Evolutionary conservation across 2,329 filamentous ascomycete genomes (phyloP).

Genomic region (Pseudogymnoascus sp.): DNA sequence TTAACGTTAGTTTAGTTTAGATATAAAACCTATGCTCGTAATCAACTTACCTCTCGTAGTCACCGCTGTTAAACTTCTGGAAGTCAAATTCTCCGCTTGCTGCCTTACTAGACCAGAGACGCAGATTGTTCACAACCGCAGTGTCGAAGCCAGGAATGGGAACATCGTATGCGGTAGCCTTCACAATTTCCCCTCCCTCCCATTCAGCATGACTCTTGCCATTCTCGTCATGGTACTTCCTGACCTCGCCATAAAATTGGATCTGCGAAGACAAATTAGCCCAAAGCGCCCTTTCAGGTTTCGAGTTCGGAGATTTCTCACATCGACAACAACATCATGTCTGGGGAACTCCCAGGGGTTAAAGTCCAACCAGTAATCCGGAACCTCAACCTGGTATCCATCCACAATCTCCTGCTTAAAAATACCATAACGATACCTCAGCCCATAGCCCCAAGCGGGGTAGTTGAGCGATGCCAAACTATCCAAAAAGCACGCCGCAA

Average conservation of each 20-base stretch:
- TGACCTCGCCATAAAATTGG: slow-evolving; percentile 86
- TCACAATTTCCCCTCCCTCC: slow-evolving; percentile 90
- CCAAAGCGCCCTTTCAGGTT: slow-evolving; percentile 16
- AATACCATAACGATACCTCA: slow-evolving; percentile 93
- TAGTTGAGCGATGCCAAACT: slow-evolving; percentile 91
- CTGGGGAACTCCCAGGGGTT: slow-evolving; percentile 98
- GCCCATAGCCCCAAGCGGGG: slow-evolving; percentile 93
- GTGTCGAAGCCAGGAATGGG: slow-evolving; percentile 86
- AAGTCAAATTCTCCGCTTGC: slow-evolving; percentile 98
- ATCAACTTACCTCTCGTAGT: slow-evolving; percentile 58
- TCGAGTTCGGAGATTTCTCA: slow-evolving; percentile 30
- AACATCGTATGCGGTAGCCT: slow-evolving; percentile 88
- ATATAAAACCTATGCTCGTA: not conserved
- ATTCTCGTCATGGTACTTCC: slow-evolving; percentile 62
- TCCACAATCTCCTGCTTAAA: slow-evolving; percentile 99
- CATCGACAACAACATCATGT: slow-evolving; percentile 88
- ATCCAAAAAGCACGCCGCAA: slow-evolving; percentile 95
- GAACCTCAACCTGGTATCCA: slow-evolving; percentile 95
- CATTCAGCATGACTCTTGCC: slow-evolving; percentile 70
- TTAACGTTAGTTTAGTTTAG: not conserved
- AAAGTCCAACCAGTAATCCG: slow-evolving; percentile 98
- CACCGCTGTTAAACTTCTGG: slow-evolving; percentile 97
- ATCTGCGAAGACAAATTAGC: slow-evolving; percentile 37
- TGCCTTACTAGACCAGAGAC: slow-evolving; percentile 95
- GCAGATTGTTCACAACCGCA: slow-evolving; percentile 87